These are phyloP conservation scores for Geoglossum cookeanum DNA, from an alignment of 2,329 filamentous ascomycete species.

Conservation along the genomic window DNA sequence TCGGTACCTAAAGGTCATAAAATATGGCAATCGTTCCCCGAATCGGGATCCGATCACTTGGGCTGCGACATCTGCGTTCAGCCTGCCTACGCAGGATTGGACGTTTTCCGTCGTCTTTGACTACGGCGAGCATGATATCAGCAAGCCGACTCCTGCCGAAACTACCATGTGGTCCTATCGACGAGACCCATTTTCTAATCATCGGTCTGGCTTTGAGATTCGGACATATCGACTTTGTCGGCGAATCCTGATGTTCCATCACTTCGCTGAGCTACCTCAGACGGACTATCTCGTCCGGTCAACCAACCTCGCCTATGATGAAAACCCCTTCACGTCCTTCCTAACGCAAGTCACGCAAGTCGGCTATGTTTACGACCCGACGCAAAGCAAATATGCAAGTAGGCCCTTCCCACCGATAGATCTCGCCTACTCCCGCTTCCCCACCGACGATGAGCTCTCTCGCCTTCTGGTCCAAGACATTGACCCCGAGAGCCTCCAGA, in stretches of 20 bases:
- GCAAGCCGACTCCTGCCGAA: constrained; percentile 9
- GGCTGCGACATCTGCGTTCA: too few relatives aligned
- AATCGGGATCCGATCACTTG: too few relatives aligned
- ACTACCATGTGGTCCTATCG: constrained; percentile 11
- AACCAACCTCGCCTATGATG: not conserved
- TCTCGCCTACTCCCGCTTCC: too few relatives aligned
- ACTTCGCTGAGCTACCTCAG: constrained; percentile 13
- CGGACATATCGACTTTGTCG: constrained; percentile 16
- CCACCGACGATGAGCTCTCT: not conserved
- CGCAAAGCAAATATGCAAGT: too few relatives aligned
- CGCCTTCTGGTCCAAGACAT: not conserved
- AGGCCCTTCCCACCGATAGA: not conserved
- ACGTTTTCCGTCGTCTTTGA: too few relatives aligned
- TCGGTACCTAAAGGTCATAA: not conserved
- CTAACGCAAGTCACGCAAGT: not conserved
- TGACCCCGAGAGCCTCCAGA: constrained; percentile 2
- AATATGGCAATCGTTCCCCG: not conserved
- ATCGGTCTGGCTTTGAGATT: constrained; percentile 16
- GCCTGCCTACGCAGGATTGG: constrained; percentile 16
- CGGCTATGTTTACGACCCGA: too few relatives aligned
- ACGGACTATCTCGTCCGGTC: constrained; percentile 3
- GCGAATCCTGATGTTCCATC: constrained; percentile 20
- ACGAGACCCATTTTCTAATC: constrained; percentile 16
- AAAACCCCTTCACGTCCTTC: not conserved
- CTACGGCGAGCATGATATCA: constrained; percentile 18